Evolutionary conservation across 495 filamentous ascomycete species (phyloP), one percentile per base, ranked within the genome.

Genomic region (Penicillium bialowiezense): DNA sequence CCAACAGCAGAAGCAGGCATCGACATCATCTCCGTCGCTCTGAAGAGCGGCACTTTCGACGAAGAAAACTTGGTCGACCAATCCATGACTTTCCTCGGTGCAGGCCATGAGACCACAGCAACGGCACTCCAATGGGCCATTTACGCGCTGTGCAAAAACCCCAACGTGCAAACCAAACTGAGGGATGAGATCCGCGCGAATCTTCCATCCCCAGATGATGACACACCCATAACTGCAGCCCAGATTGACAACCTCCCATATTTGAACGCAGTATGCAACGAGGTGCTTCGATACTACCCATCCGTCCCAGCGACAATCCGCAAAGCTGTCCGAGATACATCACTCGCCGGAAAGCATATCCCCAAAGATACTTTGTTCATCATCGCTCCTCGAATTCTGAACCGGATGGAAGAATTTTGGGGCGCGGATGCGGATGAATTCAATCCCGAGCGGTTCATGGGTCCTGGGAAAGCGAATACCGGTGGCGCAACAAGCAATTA

Each of bases 61-160:
- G 88, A 92, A 41, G 87, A 90, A 26, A 85, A 88, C 43, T 83
- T 96, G 19, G 75, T 89, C 33, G 89, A 96, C 62, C 91, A 97
- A 62, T 79, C 93, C 63, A 95, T 96, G 90, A 97, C 91, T 2
- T 96, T 97, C 73, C 82, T 96, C 3, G 87, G 85, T 1, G 91
- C 92, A 0, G 92, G 92, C 14, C 92, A 97, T 63, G 92, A 95
- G 72, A 87, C 83, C 7, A 86, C 84, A 7, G 72, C 84, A 2
- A 69, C 78, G 5, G 74, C 81, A 9, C 65, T 86, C 52, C 74
- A 74, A 40, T 87, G 83, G 83, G 74, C 79, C 6, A 55, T 80
- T 14, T 84, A 83, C 49, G 67, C 76, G 0, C 65, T 86, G 18
- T 81, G 75, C 70, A 73, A 79, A 47, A 68, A 86, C 55, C 80